phyloP scores from a whole-genome alignment of 2,329 filamentous ascomycete genomes.

The Clarireedia sp. region DNA sequence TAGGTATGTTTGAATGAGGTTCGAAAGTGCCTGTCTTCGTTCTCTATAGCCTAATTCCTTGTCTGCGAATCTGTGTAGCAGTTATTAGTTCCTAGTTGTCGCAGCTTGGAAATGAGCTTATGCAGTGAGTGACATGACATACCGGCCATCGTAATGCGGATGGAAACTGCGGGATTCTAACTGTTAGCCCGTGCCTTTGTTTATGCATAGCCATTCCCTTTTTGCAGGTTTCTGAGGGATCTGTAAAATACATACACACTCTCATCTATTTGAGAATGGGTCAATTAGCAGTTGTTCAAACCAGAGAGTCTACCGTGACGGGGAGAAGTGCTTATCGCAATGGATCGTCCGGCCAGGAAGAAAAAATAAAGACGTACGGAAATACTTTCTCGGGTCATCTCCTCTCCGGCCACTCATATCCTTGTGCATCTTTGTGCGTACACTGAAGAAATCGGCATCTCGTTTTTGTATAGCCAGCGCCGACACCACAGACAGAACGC shows the following conservation, averaged over 20 bases:
- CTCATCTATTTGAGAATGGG: conserved; percentile 19
- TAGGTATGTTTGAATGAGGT: conserved; percentile 70
- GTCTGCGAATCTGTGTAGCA: conserved; percentile 30
- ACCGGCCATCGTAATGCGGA: conserved; percentile 33
- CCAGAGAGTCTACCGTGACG: background rate
- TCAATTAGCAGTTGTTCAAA: background rate
- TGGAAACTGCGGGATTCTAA: conserved; percentile 27
- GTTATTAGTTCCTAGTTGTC: background rate
- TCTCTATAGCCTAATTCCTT: conserved; percentile 36
- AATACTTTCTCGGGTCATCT: conserved; percentile 31
- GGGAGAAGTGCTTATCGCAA: background rate
- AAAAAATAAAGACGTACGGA: conserved; percentile 27
- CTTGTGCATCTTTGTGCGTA: conserved; percentile 25
- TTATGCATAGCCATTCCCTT: background rate
- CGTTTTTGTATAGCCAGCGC: conserved; percentile 24
- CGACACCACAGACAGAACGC: conserved; percentile 17
- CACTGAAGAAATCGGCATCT: conserved; percentile 27
- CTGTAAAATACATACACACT: conserved; percentile 23
- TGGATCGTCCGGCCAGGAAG: background rate
- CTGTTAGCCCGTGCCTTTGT: conserved; percentile 9
- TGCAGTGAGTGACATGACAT: conserved; percentile 12
- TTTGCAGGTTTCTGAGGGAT: too few relatives aligned
- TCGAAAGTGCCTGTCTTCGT: conserved; percentile 46
- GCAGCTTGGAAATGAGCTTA: background rate
- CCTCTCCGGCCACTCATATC: conserved; percentile 27